Percentiles rank a stretch among this genome's conserved stretches.
phyloP scores from a whole-genome alignment of 352 stramenopile genomes.

The Phytophthora idaei region DNA sequence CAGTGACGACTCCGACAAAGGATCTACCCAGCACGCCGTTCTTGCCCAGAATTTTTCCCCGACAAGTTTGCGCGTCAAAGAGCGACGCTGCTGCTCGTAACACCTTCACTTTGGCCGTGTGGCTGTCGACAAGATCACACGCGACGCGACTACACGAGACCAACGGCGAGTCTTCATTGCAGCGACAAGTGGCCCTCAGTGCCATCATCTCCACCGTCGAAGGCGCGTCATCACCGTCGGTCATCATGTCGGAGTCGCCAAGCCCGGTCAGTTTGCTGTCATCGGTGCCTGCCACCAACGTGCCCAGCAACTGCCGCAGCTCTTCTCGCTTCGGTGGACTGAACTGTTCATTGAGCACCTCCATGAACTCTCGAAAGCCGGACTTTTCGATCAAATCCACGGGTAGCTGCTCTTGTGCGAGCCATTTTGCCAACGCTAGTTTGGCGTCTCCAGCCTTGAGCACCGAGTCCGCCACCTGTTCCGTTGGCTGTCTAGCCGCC shows the following conservation, averaged over 20 bases:
- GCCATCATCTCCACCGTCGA: constrained; percentile 34
- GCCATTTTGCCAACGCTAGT: constrained; percentile 44
- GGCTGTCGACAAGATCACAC: constrained; percentile 29
- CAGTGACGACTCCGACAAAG: constrained; percentile 46
- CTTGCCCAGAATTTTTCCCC: constrained; percentile 37
- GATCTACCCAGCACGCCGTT: constrained; percentile 47
- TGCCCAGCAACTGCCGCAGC: constrained; percentile 31
- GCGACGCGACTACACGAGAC: constrained; percentile 35
- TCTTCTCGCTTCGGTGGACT: constrained; percentile 32
- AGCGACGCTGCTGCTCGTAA: constrained; percentile 40
- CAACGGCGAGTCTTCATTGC: constrained; percentile 35
- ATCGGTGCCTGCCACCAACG: constrained; percentile 16
- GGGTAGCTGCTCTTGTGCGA: constrained; percentile 52
- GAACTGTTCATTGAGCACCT: constrained; percentile 46
- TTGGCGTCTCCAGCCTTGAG: constrained; percentile 36
- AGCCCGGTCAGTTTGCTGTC: constrained; percentile 14
- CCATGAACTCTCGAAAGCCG: constrained; percentile 44
- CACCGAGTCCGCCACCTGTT: constrained; percentile 14
- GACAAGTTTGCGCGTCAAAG: constrained; percentile 41
- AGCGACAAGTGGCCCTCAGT: constrained; percentile 43
- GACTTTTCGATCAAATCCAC: constrained; percentile 45
- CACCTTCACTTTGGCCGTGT: constrained; percentile 44
- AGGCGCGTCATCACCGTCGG: neutral
- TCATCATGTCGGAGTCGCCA: constrained; percentile 5
- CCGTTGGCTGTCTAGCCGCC: constrained; percentile 9